These are phyloP conservation scores for Sporothrix variecibatus DNA, from an alignment of 2,329 filamentous ascomycete species.

Conservation along the genomic window DNA sequence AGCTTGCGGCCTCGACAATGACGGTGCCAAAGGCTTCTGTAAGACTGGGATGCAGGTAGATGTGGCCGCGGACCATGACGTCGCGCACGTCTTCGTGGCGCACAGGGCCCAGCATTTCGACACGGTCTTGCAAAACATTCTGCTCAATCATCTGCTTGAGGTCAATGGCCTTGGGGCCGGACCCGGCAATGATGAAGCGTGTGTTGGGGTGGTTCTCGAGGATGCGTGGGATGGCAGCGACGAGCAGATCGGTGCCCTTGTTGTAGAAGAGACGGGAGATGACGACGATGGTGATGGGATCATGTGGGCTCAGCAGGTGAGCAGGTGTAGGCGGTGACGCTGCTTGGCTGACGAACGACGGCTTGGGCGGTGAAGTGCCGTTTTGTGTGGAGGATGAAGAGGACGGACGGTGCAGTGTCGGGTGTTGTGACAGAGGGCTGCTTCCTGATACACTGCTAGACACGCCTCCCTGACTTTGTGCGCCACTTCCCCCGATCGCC, in stretches of 20 bases:
- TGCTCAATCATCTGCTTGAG: constrained; percentile 97
- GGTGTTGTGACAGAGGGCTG: neutral
- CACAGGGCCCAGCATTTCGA: constrained; percentile 87
- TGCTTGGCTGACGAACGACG: constrained; percentile 38
- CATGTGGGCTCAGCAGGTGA: constrained; percentile 74
- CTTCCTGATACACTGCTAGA: neutral
- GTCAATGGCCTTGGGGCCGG: constrained; percentile 94
- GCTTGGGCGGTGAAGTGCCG: constrained; percentile 30
- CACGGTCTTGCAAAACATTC: constrained; percentile 88
- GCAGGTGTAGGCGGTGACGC: constrained; percentile 50
- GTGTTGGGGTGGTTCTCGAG: constrained; percentile 88
- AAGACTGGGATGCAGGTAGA: constrained; percentile 91
- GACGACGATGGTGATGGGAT: constrained; percentile 93
- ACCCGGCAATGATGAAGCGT: constrained; percentile 94
- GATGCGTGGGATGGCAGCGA: constrained; percentile 91
- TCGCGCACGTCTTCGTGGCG: constrained; percentile 95
- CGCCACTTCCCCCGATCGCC: neutral
- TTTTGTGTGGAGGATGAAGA: constrained; percentile 16
- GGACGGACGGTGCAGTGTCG: neutral
- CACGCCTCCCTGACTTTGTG: neutral
- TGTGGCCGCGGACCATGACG: constrained; percentile 95
- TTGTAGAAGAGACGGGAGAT: constrained; percentile 98
- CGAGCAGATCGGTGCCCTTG: constrained; percentile 96
- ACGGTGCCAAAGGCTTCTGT: constrained; percentile 98
- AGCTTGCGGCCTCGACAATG: constrained; percentile 94